These are phyloP conservation scores for Penstemon davidsonii DNA, from an alignment of 257 asterid species.

Conservation along the genomic window DNA sequence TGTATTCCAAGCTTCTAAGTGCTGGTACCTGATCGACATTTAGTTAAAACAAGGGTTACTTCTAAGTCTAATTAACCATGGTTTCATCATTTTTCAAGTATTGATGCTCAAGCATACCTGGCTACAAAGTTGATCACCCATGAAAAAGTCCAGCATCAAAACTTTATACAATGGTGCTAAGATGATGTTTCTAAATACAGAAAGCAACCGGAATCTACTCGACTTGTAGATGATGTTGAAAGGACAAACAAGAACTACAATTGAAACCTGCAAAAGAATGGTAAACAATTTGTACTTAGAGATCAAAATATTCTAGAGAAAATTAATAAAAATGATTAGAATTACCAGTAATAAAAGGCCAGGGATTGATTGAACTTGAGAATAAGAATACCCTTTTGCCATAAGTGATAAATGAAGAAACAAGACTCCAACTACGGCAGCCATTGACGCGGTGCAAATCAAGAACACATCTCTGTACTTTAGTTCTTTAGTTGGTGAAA, in stretches of 20 bases:
- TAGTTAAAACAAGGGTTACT: neutral
- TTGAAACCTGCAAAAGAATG: constrained; percentile 41
- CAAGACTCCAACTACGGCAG: constrained; percentile 64
- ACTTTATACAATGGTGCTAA: constrained; percentile 88
- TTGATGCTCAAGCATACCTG: constrained; percentile 46
- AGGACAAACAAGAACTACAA: constrained; percentile 63
- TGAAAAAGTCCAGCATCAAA: constrained; percentile 90
- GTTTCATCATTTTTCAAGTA: neutral
- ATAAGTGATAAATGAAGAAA: constrained; percentile 72
- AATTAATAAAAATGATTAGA: neutral
- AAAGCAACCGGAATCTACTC: constrained; percentile 72
- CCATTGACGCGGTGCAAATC: constrained; percentile 74
- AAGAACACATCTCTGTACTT: constrained; percentile 76
- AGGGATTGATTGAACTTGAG: constrained; percentile 71
- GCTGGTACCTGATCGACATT: constrained; percentile 62
- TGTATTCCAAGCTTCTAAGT: constrained; percentile 71
- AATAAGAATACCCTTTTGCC: constrained; percentile 63
- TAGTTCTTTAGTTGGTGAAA: constrained; percentile 60
- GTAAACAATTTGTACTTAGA: too few species aligned
- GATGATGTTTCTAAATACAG: constrained; percentile 66
- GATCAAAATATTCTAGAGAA: too few species aligned
- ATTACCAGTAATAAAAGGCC: constrained; percentile 74
- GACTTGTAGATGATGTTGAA: constrained; percentile 77
- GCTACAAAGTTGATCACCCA: constrained; percentile 98
- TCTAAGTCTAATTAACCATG: neutral